phyloP scores from a whole-genome alignment of 768 basidiomycete genomes.

The Holtermannia corniformis region DNA sequence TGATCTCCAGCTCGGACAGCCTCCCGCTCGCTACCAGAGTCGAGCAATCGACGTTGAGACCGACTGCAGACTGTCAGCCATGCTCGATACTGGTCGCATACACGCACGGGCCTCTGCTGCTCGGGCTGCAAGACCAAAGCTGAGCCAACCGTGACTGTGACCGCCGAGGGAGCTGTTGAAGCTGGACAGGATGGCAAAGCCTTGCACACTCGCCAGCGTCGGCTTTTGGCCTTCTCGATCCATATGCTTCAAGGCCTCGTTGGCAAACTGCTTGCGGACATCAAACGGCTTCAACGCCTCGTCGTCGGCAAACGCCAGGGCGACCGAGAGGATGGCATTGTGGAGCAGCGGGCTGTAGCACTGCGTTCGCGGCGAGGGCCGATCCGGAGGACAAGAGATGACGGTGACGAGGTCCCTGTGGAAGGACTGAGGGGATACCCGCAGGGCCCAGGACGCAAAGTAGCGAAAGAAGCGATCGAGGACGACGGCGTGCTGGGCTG shows the following conservation, averaged over 20 bases:
- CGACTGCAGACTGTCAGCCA: constrained; percentile 18
- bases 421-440: constrained; percentile 16
- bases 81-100: too few relatives aligned
- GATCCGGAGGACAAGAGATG: constrained; percentile 2
- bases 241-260: constrained; percentile 43
- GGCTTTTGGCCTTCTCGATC: constrained; percentile 45
- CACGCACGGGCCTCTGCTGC: constrained; percentile 26
- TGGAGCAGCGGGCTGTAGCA: constrained; percentile 67
- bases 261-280: constrained; percentile 40
- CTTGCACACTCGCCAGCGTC: constrained; percentile 44
- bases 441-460: too few relatives aligned
- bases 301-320: constrained; percentile 43
- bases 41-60: constrained; percentile 27
- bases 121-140: constrained; percentile 42
- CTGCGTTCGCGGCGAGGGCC: constrained; percentile 7
- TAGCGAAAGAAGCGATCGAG: too few relatives aligned
- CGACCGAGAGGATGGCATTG: constrained; percentile 53
- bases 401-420: constrained; percentile 17
- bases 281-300: constrained; percentile 33
- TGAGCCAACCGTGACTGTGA: constrained; percentile 46
- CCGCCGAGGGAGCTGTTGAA: constrained; percentile 44
- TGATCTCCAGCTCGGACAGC: constrained; percentile 15
- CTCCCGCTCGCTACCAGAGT: constrained; percentile 17
- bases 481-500: too few relatives aligned
- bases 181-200: constrained; percentile 42